Percentiles rank a stretch among this genome's conserved stretches.
Conservation (phyloP, 2,329 filamentous ascomycete genomes). For the Xylaria polymorpha region DNA sequence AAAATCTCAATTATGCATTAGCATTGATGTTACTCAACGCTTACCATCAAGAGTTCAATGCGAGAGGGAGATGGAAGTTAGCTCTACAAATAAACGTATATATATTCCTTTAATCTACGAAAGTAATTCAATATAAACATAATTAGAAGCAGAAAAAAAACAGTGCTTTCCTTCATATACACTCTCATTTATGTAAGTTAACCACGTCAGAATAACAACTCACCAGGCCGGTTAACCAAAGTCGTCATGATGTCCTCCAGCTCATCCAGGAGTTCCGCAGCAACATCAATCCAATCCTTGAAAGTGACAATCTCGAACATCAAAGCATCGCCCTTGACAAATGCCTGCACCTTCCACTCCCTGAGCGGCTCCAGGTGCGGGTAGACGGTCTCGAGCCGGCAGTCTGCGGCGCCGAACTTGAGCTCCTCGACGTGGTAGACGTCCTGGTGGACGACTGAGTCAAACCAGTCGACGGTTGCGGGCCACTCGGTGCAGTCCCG, state of each 20-base stretch:
- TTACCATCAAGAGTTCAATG: not conserved
- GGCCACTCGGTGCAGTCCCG: conserved; percentile 60
- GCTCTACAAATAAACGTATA: not conserved
- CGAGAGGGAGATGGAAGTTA: not conserved
- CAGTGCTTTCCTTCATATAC: not conserved
- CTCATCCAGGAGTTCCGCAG: conserved; percentile 62
- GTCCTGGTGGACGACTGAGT: conserved; percentile 69
- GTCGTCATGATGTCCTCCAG: conserved; percentile 56
- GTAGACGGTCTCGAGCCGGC: conserved; percentile 68
- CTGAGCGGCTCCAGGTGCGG: conserved; percentile 66
- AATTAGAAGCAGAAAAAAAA: not conserved
- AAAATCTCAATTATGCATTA: not conserved
- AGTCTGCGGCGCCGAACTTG: conserved; percentile 52
- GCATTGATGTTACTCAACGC: not conserved
- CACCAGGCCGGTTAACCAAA: conserved; percentile 53
- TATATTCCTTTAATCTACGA: not conserved
- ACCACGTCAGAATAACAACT: conserved; percentile 46
- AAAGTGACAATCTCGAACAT: conserved; percentile 71
- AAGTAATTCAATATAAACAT: not conserved
- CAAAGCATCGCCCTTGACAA: conserved; percentile 62
- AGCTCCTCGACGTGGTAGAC: conserved; percentile 70
- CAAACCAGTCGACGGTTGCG: conserved; percentile 58
- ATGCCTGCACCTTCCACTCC: conserved; percentile 72
- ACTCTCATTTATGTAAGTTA: not conserved
- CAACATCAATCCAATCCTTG: conserved; percentile 65